phyloP scores from a whole-genome alignment of 2,329 filamentous ascomycete genomes.

The Dactylonectria macrodidyma region DNA sequence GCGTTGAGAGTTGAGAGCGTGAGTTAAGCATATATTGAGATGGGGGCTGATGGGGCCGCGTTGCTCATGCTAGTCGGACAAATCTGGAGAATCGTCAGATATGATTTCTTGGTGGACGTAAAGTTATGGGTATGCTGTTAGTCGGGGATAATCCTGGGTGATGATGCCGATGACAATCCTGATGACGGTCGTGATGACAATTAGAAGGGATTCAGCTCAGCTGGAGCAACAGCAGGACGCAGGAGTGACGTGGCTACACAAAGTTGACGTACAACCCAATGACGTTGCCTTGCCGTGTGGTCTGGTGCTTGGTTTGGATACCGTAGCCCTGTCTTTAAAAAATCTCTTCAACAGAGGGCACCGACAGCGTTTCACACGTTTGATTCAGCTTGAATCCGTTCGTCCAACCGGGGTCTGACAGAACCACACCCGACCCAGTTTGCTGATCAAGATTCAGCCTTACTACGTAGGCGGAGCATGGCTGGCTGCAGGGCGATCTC shows the following conservation, averaged over 20 bases:
- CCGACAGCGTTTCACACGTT: no score
- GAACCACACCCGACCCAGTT: not conserved
- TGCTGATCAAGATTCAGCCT: not conserved
- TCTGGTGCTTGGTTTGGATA: not conserved
- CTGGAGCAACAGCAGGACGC: not conserved
- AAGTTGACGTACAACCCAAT: not conserved
- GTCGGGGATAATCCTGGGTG: not conserved
- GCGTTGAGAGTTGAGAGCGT: not conserved
- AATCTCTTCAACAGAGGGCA: not conserved
- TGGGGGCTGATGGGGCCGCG: not conserved
- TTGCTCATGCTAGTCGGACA: not conserved
- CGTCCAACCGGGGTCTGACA: not conserved
- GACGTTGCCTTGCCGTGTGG: not conserved
- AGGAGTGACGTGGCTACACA: not conserved
- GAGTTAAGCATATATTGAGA: not conserved
- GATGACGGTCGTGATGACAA: not conserved
- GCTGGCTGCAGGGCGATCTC: not conserved
- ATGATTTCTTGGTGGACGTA: not conserved
- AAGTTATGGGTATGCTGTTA: not conserved
- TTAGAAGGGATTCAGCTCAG: not conserved
- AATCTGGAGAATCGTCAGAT: not conserved
- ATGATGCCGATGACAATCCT: not conserved
- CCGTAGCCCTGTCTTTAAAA: not conserved
- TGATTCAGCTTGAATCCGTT: no score
- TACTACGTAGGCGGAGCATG: not conserved